A percentile compares a stretch with the other conserved stretches of the same genome.
Conservation (phyloP, 768 basidiomycete species). For the Xanthoconium stramineum region DNA sequence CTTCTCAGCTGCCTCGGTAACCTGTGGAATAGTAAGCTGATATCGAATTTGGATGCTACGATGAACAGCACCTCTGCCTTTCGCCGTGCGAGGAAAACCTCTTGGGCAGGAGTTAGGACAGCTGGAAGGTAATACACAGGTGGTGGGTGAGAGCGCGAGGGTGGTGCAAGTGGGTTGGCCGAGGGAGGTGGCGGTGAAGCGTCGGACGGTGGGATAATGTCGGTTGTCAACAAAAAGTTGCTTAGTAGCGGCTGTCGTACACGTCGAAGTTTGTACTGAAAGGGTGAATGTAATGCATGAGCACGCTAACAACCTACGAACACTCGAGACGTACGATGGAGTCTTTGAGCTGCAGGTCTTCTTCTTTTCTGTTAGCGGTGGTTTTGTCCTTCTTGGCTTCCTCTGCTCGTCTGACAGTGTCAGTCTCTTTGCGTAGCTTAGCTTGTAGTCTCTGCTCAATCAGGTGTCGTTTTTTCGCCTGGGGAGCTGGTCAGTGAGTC, state of each 20-base stretch:
- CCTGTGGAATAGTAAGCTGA: slow-evolving; percentile 36
- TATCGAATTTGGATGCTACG: not conserved
- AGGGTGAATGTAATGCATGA: not conserved
- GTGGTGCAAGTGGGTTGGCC: slow-evolving; percentile 41
- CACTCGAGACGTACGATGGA: slow-evolving; percentile 57
- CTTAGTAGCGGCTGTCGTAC: slow-evolving; percentile 69
- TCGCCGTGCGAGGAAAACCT: slow-evolving; percentile 57
- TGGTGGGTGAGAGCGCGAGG: slow-evolving; percentile 66
- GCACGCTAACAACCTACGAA: not conserved
- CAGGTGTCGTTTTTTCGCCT: slow-evolving; percentile 83
- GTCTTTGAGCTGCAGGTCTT: slow-evolving; percentile 77
- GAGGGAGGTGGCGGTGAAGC: slow-evolving; percentile 28
- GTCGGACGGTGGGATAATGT: slow-evolving; percentile 48
- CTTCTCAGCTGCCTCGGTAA: slow-evolving; percentile 56
- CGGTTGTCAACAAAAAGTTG: slow-evolving; percentile 75
- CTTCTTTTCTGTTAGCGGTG: slow-evolving; percentile 72
- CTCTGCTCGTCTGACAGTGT: slow-evolving; percentile 79
- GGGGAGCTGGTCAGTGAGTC: slow-evolving; percentile 8
- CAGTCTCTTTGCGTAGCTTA: slow-evolving; percentile 83
- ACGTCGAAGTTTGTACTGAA: slow-evolving; percentile 72
- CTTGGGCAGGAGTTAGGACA: slow-evolving; percentile 64
- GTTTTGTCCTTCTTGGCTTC: slow-evolving; percentile 85
- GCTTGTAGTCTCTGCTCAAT: slow-evolving; percentile 83
- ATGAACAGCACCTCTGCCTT: slow-evolving; percentile 54
- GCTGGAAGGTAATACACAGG: slow-evolving; percentile 77